Conservation (phyloP, 768 basidiomycete species). For the Serendipita sp. region DNA sequence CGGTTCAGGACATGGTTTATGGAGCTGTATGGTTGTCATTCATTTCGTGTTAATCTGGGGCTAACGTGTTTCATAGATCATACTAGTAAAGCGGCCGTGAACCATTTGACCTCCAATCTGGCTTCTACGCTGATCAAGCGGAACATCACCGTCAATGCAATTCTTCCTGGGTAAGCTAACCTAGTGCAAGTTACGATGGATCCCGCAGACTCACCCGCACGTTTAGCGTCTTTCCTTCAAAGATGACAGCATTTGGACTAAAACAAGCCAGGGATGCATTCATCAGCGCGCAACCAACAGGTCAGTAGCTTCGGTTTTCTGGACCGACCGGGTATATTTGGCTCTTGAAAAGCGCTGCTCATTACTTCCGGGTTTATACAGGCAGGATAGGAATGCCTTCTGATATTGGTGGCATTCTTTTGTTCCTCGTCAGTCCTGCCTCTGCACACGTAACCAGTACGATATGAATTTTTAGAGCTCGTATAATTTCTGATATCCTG, state of each 20-base stretch:
- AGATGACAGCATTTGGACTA: conserved; percentile 67
- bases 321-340: neutral
- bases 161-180: conserved; percentile 51
- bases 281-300: conserved; percentile 48
- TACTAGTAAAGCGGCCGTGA: conserved; percentile 74
- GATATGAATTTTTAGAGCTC: no score
- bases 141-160: conserved; percentile 67
- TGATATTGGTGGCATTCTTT: conserved; percentile 53
- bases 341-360: neutral
- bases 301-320: conserved; percentile 20
- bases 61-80: conserved; percentile 32
- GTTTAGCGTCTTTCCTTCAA: conserved; percentile 55
- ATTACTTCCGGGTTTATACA: conserved; percentile 15
- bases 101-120: conserved; percentile 60
- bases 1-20: conserved; percentile 43
- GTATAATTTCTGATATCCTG: conserved; percentile 32
- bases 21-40: conserved; percentile 40
- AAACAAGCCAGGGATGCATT: conserved; percentile 35
- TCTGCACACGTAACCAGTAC: conserved; percentile 55
- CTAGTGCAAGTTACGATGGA: neutral
- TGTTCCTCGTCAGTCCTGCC: conserved; percentile 57
- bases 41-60: neutral
- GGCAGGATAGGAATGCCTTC: conserved; percentile 48
- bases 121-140: conserved; percentile 45
- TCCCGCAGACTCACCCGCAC: neutral